Evolutionary conservation across 2,329 filamentous ascomycete genomes (phyloP).

Genomic region (Ilyonectria sp.): DNA sequence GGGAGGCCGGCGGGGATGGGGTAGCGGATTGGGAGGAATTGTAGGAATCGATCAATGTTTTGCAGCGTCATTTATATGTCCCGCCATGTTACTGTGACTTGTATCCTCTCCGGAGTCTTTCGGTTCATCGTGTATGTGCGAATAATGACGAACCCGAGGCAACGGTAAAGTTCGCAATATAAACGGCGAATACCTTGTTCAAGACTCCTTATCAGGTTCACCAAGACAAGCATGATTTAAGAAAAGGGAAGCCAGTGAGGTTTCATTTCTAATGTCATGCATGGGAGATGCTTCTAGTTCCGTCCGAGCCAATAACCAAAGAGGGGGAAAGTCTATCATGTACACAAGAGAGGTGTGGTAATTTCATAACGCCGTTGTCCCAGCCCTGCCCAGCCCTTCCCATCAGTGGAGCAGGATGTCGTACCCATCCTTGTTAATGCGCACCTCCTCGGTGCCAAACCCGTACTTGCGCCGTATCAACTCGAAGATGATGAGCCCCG

Average conservation of each 20-base stretch:
- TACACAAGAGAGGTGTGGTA: conserved; percentile 12
- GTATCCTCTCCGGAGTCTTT: not conserved
- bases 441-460: conserved; percentile 71
- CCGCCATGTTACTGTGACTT: conserved; percentile 8
- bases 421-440: conserved; percentile 78
- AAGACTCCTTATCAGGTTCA: not conserved
- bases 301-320: conserved; percentile 10
- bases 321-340: conserved; percentile 26
- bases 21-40: conserved; percentile 40
- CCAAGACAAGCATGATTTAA: not conserved
- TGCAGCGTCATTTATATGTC: conserved; percentile 30
- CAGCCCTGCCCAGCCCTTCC: not conserved
- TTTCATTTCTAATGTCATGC: conserved; percentile 28
- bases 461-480: conserved; percentile 82
- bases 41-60: conserved; percentile 49
- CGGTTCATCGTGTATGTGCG: not conserved
- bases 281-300: conserved; percentile 25
- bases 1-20: conserved; percentile 34
- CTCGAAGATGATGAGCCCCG: conserved; percentile 85
- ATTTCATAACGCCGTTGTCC: conserved; percentile 29
- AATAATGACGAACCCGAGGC: not conserved
- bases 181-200: not conserved
- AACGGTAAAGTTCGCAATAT: not conserved
- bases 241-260: conserved; percentile 3
- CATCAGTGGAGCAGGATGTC: conserved; percentile 73